Conservation (phyloP, 495 filamentous ascomycete species). For the Xylaria bambusicola region DNA sequence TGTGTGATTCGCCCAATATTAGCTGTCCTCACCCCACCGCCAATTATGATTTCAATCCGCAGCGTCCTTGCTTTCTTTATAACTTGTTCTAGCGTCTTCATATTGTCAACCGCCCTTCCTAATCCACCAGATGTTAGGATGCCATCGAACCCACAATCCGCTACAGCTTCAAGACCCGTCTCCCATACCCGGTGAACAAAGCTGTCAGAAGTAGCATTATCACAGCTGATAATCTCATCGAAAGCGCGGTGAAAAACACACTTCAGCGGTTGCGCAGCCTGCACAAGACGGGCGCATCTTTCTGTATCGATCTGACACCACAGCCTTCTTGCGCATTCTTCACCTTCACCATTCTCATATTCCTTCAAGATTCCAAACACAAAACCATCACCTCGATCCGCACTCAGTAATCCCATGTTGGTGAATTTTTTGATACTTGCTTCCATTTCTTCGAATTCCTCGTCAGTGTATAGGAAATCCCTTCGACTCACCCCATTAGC, state of each 20-base stretch:
- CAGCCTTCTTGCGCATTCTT: background rate
- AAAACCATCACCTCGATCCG: slow-evolving; percentile 43
- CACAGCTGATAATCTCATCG: slow-evolving; percentile 38
- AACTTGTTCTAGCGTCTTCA: slow-evolving; percentile 29
- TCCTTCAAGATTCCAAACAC: slow-evolving; percentile 45
- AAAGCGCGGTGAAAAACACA: slow-evolving; percentile 46
- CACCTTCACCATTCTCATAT: background rate
- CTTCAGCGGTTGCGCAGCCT: slow-evolving; percentile 27
- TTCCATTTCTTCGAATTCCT: slow-evolving; percentile 36
- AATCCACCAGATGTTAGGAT: slow-evolving; percentile 45
- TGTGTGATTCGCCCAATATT: slow-evolving; percentile 29
- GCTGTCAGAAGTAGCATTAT: slow-evolving; percentile 1
- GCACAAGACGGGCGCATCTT: slow-evolving; percentile 27
- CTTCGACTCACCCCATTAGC: background rate
- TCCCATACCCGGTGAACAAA: slow-evolving; percentile 16
- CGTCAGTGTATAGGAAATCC: slow-evolving; percentile 45
- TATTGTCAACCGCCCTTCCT: slow-evolving; percentile 35
- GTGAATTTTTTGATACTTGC: slow-evolving; percentile 32
- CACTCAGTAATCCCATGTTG: slow-evolving; percentile 24
- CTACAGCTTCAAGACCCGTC: slow-evolving; percentile 28
- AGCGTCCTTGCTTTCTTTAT: slow-evolving; percentile 20
- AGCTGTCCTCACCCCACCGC: slow-evolving; percentile 41
- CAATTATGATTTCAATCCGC: slow-evolving; percentile 40
- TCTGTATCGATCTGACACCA: slow-evolving; percentile 32
- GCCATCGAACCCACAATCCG: slow-evolving; percentile 36